Evolutionary conservation across 2,329 filamentous ascomycete species (phyloP), one percentile per base, ranked within the genome.

Genomic region (Fusarium torulosum): DNA sequence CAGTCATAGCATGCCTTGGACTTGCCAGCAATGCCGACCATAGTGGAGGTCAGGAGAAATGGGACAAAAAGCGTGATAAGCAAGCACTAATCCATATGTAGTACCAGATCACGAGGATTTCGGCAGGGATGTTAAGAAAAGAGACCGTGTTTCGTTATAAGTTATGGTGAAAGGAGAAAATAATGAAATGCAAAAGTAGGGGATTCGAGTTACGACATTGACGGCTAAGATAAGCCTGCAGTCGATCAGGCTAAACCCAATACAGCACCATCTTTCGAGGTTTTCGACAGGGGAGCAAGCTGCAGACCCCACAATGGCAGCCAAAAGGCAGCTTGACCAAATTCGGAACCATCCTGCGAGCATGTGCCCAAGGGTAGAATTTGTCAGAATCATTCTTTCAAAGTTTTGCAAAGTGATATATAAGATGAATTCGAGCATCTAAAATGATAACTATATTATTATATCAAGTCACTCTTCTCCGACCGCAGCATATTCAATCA

Each of bases 301-400:
- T 14, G 9, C n/a, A 4, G 2, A 7, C n/a, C 3, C 13, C 35
- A 40, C 27, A 15, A 1, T 20, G 0, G 7, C 1, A 3, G 21
- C 11, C 14, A 21, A 5, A 33, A 27, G 4, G 4, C 4, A 3
- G 15, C 35, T 40, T 57, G 15, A n/a, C 59, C 0, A 0, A 0
- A 45, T 56, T 38, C 2, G 51, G 58, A 57, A 63, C 43, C 59
- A 63, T 63, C 43, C 13, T 6, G 31, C 59, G 59, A 63, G 20
- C 11, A 25, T 8, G 2, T 3, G 8, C 3, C 7, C 50, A 35
- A 21, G 59, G 59, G 21, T 63, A 15, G 21, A 33, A 63, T 63
- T 63, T 63, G 50, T 63, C 45, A 63, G 43, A 33, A 8, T 4
- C 4, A 15, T 23, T 15, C 15, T 13, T 13, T 29, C 7, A 11